phyloP scores from a whole-genome alignment of 768 basidiomycete species.

The Russula griseocarnosa region DNA sequence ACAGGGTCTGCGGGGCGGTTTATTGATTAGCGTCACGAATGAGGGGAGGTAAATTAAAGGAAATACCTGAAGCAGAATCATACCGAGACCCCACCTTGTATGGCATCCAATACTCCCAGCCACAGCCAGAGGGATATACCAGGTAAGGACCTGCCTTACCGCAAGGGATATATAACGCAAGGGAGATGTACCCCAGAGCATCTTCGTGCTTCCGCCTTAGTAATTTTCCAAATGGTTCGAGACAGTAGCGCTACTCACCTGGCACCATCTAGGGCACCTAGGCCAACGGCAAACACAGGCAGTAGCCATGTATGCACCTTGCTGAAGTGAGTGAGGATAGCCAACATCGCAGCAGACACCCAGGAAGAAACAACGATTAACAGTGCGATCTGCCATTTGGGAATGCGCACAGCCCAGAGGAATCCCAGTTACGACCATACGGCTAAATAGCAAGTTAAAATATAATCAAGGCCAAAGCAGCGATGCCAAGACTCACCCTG shows the following conservation, averaged over 20 bases:
- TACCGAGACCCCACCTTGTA: constrained; percentile 90
- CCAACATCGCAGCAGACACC: constrained; percentile 71
- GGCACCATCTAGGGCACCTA: constrained; percentile 94
- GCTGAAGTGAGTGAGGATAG: constrained; percentile 76
- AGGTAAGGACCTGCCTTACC: constrained; percentile 82
- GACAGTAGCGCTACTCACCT: constrained; percentile 43
- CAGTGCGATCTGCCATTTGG: constrained; percentile 78
- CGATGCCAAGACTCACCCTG: constrained; percentile 50
- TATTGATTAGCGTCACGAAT: not conserved
- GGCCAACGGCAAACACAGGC: constrained; percentile 91
- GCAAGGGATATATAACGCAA: constrained; percentile 93
- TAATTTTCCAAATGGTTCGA: not conserved
- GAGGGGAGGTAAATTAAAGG: not conserved
- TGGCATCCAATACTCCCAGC: constrained; percentile 90
- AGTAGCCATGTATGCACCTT: constrained; percentile 95
- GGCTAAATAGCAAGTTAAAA: constrained; percentile 45
- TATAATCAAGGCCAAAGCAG: not conserved
- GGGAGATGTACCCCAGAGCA: constrained; percentile 92
- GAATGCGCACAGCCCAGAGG: constrained; percentile 80
- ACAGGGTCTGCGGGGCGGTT: constrained; percentile 56
- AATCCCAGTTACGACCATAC: constrained; percentile 94
- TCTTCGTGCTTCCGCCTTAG: constrained; percentile 39
- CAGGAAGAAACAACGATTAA: constrained; percentile 79
- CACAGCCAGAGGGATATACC: constrained; percentile 90
- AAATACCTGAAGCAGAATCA: constrained; percentile 72